Base-by-base conservation (phyloP, 2,329 filamentous ascomycete species). In the Tolypocladium sp. region DNA sequence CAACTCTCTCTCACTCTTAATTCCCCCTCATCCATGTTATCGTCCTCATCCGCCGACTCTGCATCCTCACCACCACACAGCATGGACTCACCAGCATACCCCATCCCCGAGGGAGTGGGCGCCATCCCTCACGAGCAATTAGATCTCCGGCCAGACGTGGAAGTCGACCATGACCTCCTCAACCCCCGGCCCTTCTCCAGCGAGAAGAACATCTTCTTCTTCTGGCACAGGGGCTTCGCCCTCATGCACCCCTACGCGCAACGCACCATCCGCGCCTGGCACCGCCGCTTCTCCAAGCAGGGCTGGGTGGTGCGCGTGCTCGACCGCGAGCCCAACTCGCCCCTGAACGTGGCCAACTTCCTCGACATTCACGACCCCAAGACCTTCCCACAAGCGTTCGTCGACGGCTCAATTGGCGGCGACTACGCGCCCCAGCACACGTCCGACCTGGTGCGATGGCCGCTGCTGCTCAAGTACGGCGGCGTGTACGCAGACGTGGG, bases 401-500 rank as follows among this genome's bases (percentile, higher is more conserved):
- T 8, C 46, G 71, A 82, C n/a, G 75, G 76, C 8, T 75, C 73
- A 0, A 71, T 85, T 8, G 71, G 70, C 4, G 82, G 83, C 17
- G 69, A 69, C 10, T 82, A 82, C 66, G 77, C 75, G 0, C 69
- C 71, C 3, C 82, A 85, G 64, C 82, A 85, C 64, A 79, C 75
- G 0, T 83, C 81, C 0, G 83, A 86, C 60, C 77, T 86, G 1
- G 79, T 85, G 4, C 78, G 82, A 1, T 84, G 74, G 63, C 82
- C 83, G 3, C 70, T 85, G 15, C 68, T 86, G n/a, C 72, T 83
- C 13, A 75, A 70, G 58, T 82, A 84, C 62, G 82, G 83, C 54
- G 83, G 82, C 35, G 75, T 84, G 0, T 86, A 84, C 63, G 77
- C 80, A 0, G 82, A 85, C 63, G 82, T 82, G 0, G 82, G 82